These are phyloP conservation scores for Nicotiana undulata DNA, from an alignment of 257 asterid species.

Conservation along the genomic window DNA sequence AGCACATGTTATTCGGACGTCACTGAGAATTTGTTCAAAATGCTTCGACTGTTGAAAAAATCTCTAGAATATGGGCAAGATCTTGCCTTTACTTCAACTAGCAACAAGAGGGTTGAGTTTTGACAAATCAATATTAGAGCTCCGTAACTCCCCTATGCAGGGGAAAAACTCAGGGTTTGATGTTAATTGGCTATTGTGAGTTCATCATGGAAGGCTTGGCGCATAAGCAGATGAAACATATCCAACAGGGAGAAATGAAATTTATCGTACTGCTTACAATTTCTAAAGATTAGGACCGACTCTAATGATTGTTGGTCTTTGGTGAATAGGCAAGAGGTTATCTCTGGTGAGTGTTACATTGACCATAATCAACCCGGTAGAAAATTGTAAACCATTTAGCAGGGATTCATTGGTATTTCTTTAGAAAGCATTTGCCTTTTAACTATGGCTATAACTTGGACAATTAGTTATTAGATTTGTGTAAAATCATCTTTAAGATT, in stretches of 20 bases:
- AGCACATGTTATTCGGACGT: background rate
- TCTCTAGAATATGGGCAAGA: background rate
- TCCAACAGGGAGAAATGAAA: background rate
- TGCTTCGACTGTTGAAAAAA: background rate
- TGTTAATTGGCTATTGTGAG: background rate
- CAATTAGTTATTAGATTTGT: background rate
- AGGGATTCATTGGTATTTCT: background rate
- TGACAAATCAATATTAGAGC: background rate
- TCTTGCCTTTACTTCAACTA: background rate
- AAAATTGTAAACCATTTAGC: background rate
- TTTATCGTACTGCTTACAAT: background rate
- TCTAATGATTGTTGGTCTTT: background rate
- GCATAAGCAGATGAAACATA: background rate
- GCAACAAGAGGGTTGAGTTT: background rate
- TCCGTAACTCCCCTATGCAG: background rate
- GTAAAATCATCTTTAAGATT: background rate
- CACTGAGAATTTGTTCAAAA: background rate
- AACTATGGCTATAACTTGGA: background rate
- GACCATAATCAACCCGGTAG: background rate
- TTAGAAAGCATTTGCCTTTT: background rate
- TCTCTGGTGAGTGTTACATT: background rate
- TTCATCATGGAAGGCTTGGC: background rate
- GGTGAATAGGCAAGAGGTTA: background rate
- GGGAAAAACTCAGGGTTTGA: background rate
- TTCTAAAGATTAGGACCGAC: background rate